Percentiles rank a stretch among this genome's conserved stretches.
Evolutionary conservation across 2,329 filamentous ascomycete species (phyloP).

Genomic region (Curvularia verruculosa): DNA sequence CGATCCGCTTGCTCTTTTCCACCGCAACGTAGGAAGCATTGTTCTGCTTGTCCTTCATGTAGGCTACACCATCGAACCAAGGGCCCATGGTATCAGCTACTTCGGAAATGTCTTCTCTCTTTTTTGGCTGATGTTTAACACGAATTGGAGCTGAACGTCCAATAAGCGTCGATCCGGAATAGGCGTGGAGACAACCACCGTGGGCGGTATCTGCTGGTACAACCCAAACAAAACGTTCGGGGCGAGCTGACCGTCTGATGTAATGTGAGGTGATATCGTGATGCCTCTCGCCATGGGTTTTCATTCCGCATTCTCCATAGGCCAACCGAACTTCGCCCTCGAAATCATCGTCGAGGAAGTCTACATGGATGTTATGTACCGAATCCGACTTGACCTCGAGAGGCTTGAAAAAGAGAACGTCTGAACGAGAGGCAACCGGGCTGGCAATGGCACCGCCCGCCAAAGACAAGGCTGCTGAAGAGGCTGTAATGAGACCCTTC

Average conservation of each 20-base stretch:
- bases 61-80: constrained; percentile 70
- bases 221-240: constrained; percentile 57
- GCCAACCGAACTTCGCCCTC: constrained; percentile 54
- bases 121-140: constrained; percentile 45
- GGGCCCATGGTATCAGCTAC: constrained; percentile 64
- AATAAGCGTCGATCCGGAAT: constrained; percentile 48
- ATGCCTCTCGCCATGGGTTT: constrained; percentile 45
- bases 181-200: constrained; percentile 55
- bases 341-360: constrained; percentile 48
- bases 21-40: constrained; percentile 58
- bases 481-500: constrained; percentile 37
- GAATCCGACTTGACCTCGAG: constrained; percentile 47
- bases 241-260: constrained; percentile 43
- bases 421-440: constrained; percentile 28
- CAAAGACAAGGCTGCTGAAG: constrained; percentile 36
- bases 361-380: constrained; percentile 58
- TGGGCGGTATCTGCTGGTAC: constrained; percentile 49
- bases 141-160: constrained; percentile 52
- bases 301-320: constrained; percentile 54
- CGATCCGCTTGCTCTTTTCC: constrained; percentile 65
- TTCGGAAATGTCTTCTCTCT: constrained; percentile 50
- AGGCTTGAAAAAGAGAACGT: constrained; percentile 43
- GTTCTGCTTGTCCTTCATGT: constrained; percentile 62
- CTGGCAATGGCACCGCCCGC: constrained; percentile 27
- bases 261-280: constrained; percentile 53